A percentile compares a stretch with the other conserved stretches of the same genome.
Conservation (phyloP, 495 filamentous ascomycete genomes). For the Elasticomyces elasticus region DNA sequence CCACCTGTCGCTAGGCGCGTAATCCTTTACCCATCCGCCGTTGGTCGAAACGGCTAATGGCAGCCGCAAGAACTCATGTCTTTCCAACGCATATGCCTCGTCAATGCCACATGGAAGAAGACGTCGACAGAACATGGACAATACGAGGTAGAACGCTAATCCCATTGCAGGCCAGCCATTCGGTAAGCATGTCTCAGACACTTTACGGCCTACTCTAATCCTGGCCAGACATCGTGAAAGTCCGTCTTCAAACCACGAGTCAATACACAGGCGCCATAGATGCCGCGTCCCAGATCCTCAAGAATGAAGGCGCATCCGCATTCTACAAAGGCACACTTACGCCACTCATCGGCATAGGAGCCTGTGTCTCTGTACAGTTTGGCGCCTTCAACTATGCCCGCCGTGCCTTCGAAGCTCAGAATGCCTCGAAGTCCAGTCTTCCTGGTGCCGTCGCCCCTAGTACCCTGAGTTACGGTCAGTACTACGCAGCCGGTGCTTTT, state of each 20-base stretch:
- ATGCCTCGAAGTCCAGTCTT: slow-evolving; percentile 35
- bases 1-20: neutral
- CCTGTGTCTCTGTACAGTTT: slow-evolving; percentile 96
- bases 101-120: too few species aligned
- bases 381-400: slow-evolving; percentile 92
- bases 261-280: slow-evolving; percentile 71
- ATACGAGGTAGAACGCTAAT: neutral
- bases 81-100: too few species aligned
- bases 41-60: too few species aligned
- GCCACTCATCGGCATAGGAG: slow-evolving; percentile 91
- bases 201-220: neutral
- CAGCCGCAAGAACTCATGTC: too few species aligned
- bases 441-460: neutral
- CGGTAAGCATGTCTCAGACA: slow-evolving; percentile 36
- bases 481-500: slow-evolving; percentile 83
- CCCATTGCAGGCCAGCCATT: slow-evolving; percentile 73
- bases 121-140: neutral
- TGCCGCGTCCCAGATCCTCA: slow-evolving; percentile 72
- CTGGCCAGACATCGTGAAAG: slow-evolving; percentile 83
- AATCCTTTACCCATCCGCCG: too few species aligned
- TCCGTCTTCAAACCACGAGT: slow-evolving; percentile 81
- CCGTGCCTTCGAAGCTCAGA: slow-evolving; percentile 67
- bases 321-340: slow-evolving; percentile 99
- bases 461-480: slow-evolving; percentile 58
- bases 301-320: slow-evolving; percentile 74